Base-by-base conservation (phyloP, 2,329 filamentous ascomycete species). In the Keithomyces neogunnii region DNA sequence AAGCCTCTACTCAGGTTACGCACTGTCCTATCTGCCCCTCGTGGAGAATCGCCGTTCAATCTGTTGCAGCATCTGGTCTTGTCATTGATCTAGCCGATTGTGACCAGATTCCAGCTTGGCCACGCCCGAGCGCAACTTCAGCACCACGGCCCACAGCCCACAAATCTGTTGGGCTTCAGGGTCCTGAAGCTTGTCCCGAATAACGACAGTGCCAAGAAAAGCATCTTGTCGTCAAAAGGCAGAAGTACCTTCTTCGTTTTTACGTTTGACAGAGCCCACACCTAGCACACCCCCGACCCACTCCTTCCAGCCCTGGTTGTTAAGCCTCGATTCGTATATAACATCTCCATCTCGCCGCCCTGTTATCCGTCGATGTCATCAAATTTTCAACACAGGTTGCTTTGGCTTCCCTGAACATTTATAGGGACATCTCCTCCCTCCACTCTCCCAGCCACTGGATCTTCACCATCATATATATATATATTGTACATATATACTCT, bases 41-140 rank as follows among this genome's bases (percentile, higher is more conserved):
- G 40, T 48, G 40, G 28, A 53, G 55, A 19, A 58, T 56, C 55
- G 53, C 55, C 53, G 45, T 48, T 48, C 44, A 51, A 47, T 53
- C 39, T 45, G 50, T 51, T 52, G 43, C 55, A 54, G 42, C 49
- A 51, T 53, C 51, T 49, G 45, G 51, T 44, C 45, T 53, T 50
- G 39, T 36, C 54, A 30, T 40, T 47, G 51, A 53, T 55, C 53
- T 55, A 54, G 54, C 52, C 56, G 51, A 47, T 54, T 55, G 51
- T 58, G 56, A 56, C 47, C 51, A 53, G 49, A 56, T 53, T 48
- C 57, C 51, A 50, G 54, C 46, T 42, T 38, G 48, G 43, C 48
- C 40, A 49, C 35, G 57, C 57, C 53, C 56, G 52, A 56, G 57
- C 56, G 57, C 47, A 49, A 35, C 53, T 51, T 19, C 40, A 42